Base-by-base conservation (phyloP, 768 basidiomycete genomes). In the Ramaria rubella region DNA sequence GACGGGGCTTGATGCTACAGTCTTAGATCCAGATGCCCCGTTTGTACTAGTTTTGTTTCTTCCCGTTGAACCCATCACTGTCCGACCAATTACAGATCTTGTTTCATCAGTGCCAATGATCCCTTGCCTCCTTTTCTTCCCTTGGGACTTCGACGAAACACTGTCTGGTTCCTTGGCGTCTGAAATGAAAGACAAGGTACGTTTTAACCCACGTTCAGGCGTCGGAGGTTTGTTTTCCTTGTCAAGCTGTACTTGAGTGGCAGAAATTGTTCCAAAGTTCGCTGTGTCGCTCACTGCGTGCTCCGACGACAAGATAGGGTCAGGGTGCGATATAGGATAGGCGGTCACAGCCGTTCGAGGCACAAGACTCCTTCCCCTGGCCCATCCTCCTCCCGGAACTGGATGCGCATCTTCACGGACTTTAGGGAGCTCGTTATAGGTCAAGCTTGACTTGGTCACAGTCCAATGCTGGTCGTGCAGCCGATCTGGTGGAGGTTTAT, bases 341-440 rank as follows among this genome's bases (percentile, higher is more conserved):
- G 26, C 5, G 23, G 55, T 19, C 11, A 23, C 6, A 6, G 44
- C 21, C 15, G 44, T 24, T 17, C 55, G 43, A 33, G 55, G 55
- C 3, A 56, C 55, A 24, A 56, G 31, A 48, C 48, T 46, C 33
- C 24, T 56, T 34, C 55, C 55, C 15, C 55, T 45, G 19, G 55
- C 55, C 55, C 55, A 56, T 9, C 55, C 55, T 15, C 55, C 55
- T 8, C 55, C 55, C 31, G 55, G 55, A 24, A 56, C 55, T 30
- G 55, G 55, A 56, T 56, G 31, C 3, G 55, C 55, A 49, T 56
- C 55, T 27, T 56, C 55, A 14, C 55, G 55, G 4, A 56, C 55
- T 48, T 56, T 56, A 12, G 55, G 55, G 4, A 24, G 44, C 12
- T 46, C 55, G 11, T 21, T 36, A n/a, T 15, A 24, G 23, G 36